These are phyloP conservation scores for Scheffersomyces titani DNA, from an alignment of 1,139 yeast species.

Conservation along the genomic window DNA sequence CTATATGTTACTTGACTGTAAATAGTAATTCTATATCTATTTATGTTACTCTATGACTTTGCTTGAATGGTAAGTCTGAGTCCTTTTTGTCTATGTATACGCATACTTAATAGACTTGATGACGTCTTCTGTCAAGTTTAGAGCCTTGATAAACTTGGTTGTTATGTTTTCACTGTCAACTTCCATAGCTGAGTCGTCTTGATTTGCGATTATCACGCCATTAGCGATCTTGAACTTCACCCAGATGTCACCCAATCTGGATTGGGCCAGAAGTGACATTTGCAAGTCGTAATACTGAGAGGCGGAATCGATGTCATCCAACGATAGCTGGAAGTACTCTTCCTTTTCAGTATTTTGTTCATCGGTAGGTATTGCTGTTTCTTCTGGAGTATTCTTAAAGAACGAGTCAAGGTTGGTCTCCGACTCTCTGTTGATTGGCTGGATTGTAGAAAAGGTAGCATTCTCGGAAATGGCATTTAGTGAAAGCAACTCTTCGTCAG, in stretches of 20 bases:
- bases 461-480: constrained; percentile 31
- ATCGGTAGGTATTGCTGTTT: constrained; percentile 3
- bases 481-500: constrained; percentile 43
- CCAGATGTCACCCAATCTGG: constrained; percentile 14
- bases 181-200: constrained; percentile 22
- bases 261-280: constrained; percentile 23
- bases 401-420: constrained; percentile 25
- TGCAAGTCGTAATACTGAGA: constrained; percentile 22
- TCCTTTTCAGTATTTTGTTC: constrained; percentile 7
- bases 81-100: background rate
- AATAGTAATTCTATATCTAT: background rate
- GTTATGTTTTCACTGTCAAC: constrained; percentile 14
- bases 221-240: constrained; percentile 29
- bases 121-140: constrained; percentile 37
- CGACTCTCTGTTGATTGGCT: constrained; percentile 14
- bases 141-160: constrained; percentile 22
- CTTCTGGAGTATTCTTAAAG: constrained; percentile 15
- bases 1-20: background rate
- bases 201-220: constrained; percentile 23
- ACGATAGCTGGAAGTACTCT: constrained; percentile 19
- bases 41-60: too few species aligned
- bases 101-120: constrained; percentile 17
- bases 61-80: too few species aligned
- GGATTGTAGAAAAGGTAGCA: constrained; percentile 21
- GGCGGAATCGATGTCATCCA: constrained; percentile 27